Evolutionary conservation across 2,329 filamentous ascomycete genomes (phyloP), one percentile per base, ranked within the genome.

Genomic region (Dendrostoma leiphaemia): DNA sequence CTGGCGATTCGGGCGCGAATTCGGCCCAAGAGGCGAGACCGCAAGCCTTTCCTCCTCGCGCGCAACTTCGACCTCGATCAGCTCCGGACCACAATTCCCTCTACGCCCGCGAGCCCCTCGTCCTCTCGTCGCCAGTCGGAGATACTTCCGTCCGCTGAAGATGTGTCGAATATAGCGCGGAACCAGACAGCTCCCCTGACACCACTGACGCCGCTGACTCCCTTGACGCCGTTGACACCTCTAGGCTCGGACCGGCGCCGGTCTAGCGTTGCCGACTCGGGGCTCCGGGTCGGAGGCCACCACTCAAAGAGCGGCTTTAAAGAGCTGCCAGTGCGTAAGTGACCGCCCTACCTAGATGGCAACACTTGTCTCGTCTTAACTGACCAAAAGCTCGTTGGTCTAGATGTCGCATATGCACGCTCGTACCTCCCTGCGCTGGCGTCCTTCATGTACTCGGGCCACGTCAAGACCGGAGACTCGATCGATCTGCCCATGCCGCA

Each of bases 401-500:
- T 53, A 82, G 79, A 80, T 58, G 69, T 76, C 2, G 70, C 73
- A 55, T 77, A 80, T 56, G 76, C 76, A 5, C 68, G 74, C 2
- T 70, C 74, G 13, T 71, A 71, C 55, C 70, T 85, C 3, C 83
- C 82, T 2, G 74, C 81, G 0, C 67, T 85, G 6, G 80, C 77
- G 0, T 73, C 77, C 2, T 67, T 85, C 44, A 77, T 86, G 59
- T 69, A 79, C 31, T 83, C 80, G 0, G 74, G 78, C 4, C 72
- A 79, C 60, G 72, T 85, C 21, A 67, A 68, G 13, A 71, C 72
- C 23, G 77, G 80, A 26, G 82, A 85, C 60, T 69, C 71, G 2
- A 71, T 86, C 48, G 81, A 85, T 59, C 68, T 86, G 9, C 82
- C 82, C 0, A 59, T 86, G 51, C 83, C 83, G 1, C 71, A 78